Percentiles rank a stretch among this genome's conserved stretches.
phyloP scores from a whole-genome alignment of 2,329 filamentous ascomycete genomes.

The Phyllosticta capitalensis region DNA sequence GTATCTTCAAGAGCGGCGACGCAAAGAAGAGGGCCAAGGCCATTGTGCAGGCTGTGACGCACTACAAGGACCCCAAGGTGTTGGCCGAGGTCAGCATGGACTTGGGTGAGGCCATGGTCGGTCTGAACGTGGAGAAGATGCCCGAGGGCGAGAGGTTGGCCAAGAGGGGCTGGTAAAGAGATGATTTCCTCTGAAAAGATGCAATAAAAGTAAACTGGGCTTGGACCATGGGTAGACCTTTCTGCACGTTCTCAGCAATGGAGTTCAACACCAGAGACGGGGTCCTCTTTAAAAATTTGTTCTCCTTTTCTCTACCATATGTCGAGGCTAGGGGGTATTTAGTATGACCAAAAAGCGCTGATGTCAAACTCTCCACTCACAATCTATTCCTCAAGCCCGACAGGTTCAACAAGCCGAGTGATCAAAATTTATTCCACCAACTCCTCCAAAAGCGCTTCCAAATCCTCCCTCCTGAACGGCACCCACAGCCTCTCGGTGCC shows the following conservation, averaged over 20 bases:
- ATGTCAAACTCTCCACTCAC: conserved; percentile 66
- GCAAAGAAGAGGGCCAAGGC: conserved; percentile 83
- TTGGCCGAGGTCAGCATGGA: conserved; percentile 80
- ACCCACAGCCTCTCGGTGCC: conserved; percentile 80
- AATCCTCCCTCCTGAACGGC: conserved; percentile 77
- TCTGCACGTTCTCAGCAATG: not conserved
- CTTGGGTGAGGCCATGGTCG: conserved; percentile 96
- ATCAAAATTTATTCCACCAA: conserved; percentile 25
- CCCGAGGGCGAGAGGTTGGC: conserved; percentile 72
- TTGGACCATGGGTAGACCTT: not conserved
- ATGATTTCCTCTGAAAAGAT: not conserved
- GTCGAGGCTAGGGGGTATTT: conserved; percentile 13
- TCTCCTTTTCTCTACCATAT: not conserved
- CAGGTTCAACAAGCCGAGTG: not conserved
- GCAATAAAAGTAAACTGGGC: not conserved
- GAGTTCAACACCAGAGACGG: not conserved
- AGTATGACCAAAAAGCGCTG: conserved; percentile 46
- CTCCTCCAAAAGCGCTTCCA: conserved; percentile 83
- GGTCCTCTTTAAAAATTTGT: no score
- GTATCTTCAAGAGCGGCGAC: conserved; percentile 95
- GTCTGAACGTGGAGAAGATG: conserved; percentile 78
- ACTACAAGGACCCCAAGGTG: conserved; percentile 77
- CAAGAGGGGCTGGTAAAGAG: conserved; percentile 66
- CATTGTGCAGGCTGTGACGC: conserved; percentile 88
- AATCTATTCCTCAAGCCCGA: not conserved